Base-by-base conservation (phyloP, 768 basidiomycete species). In the Dioszegia hungarica region DNA sequence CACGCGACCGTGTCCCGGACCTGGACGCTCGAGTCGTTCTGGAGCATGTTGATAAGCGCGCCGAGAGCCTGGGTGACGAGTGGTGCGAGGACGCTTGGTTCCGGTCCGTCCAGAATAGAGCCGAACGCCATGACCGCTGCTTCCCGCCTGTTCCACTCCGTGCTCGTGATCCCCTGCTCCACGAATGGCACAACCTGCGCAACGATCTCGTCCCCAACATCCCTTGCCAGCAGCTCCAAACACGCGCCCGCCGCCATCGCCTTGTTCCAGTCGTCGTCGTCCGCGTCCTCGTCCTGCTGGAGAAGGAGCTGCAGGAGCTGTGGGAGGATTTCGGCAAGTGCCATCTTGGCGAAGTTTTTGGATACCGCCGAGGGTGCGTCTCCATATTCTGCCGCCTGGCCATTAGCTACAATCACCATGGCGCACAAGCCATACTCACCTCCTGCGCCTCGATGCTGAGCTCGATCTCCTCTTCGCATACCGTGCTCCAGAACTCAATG, bases 101-200 rank as follows among this genome's bases (percentile, higher is more conserved):
- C 91, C 2, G 95, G 95, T 1, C 95, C 95, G 61, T 97, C 94
- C 28, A 98, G 83, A 68, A 99, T 98, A 0, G 90, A 93, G 40
- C 94, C 94, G 68, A 98, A 99, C 19, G 93, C 86, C 93, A 98
- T 99, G 54, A 98, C 86, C 5, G 93, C 94, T 0, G 95, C 95
- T 75, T 99, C 95, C 38, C 95, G 90, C 54, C 85, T 81, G 70
- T 89, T 90, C 95, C 95, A 99, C 72, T 95, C 90, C 27, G 85
- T 81, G 24, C 85, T 80, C 71, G 88, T 89, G 81, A 99, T 98
- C 78, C 97, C 86, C 15, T 86, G 86, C 78, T 98, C 95, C 68
- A 99, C 97, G 81, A 97, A 99, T 8, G 95, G 94, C 53, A 99
- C 93, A 49, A 97, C 89, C 6, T 86, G 86, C 0, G 88, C 85